These are phyloP conservation scores for Setaria italica DNA, from an alignment of 202 grass and related monocot species.

Conservation along the genomic window DNA sequence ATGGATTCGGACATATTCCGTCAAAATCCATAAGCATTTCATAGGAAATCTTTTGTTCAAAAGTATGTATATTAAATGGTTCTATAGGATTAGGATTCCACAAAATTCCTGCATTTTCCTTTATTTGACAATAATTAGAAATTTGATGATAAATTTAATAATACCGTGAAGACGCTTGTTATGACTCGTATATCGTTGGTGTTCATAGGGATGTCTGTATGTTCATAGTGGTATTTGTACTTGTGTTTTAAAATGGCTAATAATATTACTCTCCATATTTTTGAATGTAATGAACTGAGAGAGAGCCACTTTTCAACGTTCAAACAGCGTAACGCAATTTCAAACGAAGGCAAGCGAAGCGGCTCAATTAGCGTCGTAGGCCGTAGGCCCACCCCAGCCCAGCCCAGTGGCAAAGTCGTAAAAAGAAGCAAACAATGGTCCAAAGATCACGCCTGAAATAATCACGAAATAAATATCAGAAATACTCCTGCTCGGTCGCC, in stretches of 20 bases:
- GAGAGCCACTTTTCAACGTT: not conserved
- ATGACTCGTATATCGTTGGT: no score
- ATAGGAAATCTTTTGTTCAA: not conserved
- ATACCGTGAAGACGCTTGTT: no score
- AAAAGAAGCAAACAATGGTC: not conserved
- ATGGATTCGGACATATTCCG: not conserved
- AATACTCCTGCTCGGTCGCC: not conserved
- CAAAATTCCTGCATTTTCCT: no score
- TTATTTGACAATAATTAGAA: no score
- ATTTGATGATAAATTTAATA: not conserved
- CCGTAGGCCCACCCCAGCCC: no score
- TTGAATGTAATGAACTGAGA: no score
- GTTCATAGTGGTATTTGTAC: no score
- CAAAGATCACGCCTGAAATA: not conserved
- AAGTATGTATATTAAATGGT: not conserved
- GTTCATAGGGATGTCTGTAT: no score
- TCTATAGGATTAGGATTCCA: no score
- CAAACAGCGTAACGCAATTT: not conserved
- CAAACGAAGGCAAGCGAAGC: not conserved
- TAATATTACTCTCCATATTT: no score
- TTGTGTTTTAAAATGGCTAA: no score
- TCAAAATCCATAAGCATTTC: not conserved
- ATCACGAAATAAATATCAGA: not conserved
- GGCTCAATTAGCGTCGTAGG: not conserved
- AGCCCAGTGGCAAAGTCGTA: not conserved